Evolutionary conservation across 2,329 filamentous ascomycete genomes (phyloP).

Genomic region (Botryosphaeria dothidea): DNA sequence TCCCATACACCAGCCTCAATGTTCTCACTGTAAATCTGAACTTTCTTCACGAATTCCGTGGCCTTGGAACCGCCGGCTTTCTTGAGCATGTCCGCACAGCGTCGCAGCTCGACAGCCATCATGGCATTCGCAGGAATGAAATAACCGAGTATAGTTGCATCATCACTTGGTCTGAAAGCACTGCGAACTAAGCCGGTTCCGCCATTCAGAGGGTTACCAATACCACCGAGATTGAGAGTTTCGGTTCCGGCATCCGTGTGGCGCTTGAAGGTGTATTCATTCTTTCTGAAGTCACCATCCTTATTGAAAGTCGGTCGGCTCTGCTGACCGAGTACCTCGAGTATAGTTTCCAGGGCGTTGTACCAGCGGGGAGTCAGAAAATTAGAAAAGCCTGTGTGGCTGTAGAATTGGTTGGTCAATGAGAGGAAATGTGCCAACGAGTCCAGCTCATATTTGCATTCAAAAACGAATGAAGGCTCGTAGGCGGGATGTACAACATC

Average conservation of each 20-base stretch:
- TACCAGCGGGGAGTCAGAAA: slow-evolving; percentile 82
- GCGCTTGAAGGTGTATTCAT: slow-evolving; percentile 86
- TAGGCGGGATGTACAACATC: slow-evolving; percentile 85
- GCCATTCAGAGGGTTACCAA: slow-evolving; percentile 87
- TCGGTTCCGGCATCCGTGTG: slow-evolving; percentile 82
- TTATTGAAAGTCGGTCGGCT: slow-evolving; percentile 78
- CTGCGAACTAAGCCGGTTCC: slow-evolving; percentile 86
- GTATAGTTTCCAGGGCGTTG: slow-evolving; percentile 70
- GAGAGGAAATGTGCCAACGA: slow-evolving; percentile 90
- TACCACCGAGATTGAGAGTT: slow-evolving; percentile 76
- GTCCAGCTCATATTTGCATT: slow-evolving; percentile 99
- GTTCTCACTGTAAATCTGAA: slow-evolving; percentile 59
- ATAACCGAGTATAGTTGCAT: slow-evolving; percentile 90
- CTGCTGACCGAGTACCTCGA: slow-evolving; percentile 76
- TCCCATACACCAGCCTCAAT: slow-evolving; percentile 81
- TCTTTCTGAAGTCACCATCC: slow-evolving; percentile 65
- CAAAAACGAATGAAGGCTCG: slow-evolving; percentile 82
- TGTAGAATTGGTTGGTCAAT: slow-evolving; percentile 82
- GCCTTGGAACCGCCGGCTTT: slow-evolving; percentile 55
- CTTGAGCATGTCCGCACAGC: slow-evolving; percentile 69
- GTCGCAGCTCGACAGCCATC: slow-evolving; percentile 86
- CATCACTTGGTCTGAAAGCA: slow-evolving; percentile 92
- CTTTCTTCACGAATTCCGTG: slow-evolving; percentile 42
- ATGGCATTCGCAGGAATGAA: slow-evolving; percentile 95
- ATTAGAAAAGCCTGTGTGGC: slow-evolving; percentile 72